Evolutionary conservation across 495 filamentous ascomycete species (phyloP).

Genomic region (Evansstolkia leycettana): DNA sequence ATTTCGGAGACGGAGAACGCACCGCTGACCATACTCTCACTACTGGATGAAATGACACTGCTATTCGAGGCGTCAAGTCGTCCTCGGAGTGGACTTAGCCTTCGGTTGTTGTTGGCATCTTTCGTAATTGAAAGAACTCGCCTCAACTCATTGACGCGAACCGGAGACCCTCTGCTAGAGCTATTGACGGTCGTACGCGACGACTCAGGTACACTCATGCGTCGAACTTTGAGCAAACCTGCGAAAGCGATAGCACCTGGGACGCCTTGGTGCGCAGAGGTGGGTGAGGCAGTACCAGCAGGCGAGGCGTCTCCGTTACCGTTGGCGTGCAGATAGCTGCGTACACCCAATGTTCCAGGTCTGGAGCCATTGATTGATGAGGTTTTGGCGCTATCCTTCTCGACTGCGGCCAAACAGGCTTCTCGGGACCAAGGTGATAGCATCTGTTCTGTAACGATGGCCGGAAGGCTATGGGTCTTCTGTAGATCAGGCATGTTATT

Average conservation of each 20-base stretch:
- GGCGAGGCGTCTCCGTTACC: conserved; percentile 28
- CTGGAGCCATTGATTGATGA: conserved; percentile 63
- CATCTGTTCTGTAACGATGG: conserved; percentile 51
- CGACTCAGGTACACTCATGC: conserved; percentile 29
- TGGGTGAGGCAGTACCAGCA: conserved; percentile 13
- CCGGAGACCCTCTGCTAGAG: conserved; percentile 51
- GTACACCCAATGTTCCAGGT: conserved; percentile 45
- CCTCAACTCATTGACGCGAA: conserved; percentile 84
- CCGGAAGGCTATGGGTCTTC: conserved; percentile 21
- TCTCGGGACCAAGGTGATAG: conserved; percentile 71
- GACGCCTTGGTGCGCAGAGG: conserved; percentile 9
- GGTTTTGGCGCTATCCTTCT: conserved; percentile 52
- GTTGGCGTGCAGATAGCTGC: conserved; percentile 45
- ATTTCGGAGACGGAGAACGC: conserved; percentile 26
- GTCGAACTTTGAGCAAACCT: conserved; percentile 18
- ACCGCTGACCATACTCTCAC: conserved; percentile 34
- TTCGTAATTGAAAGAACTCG: conserved; percentile 48
- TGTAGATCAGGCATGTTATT: conserved; percentile 13
- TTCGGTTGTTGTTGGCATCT: conserved; percentile 18
- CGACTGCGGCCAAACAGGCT: conserved; percentile 49
- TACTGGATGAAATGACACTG: conserved; percentile 30
- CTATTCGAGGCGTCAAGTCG: conserved; percentile 22
- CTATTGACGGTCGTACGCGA: conserved; percentile 41
- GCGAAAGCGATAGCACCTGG: conserved; percentile 12
- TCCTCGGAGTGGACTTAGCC: conserved; percentile 27